phyloP scores from a whole-genome alignment of 108 stramenopile species.

The Nitzschia sp. region DNA sequence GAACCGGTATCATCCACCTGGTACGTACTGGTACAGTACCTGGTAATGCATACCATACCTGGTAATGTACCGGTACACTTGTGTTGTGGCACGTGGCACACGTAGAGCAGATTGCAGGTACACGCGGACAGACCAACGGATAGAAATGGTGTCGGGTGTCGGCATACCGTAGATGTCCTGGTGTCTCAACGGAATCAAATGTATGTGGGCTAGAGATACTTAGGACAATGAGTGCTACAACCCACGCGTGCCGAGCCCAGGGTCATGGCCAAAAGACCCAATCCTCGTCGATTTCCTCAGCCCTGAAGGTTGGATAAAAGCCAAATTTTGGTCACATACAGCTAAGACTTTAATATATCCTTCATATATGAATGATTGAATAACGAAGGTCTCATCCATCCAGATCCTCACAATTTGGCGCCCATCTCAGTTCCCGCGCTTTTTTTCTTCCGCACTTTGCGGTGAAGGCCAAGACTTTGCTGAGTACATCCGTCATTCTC shows the following conservation, averaged over 20 bases:
- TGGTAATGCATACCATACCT: too few relatives aligned
- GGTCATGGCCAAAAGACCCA: constrained; percentile 14
- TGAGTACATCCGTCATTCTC: constrained; percentile 8
- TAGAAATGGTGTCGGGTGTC: too few relatives aligned
- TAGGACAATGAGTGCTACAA: too few relatives aligned
- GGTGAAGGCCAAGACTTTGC: not conserved
- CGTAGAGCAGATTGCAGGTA: too few relatives aligned
- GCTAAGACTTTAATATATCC: not conserved
- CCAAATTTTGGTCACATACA: constrained; percentile 10
- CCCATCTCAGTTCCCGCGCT: constrained; percentile 1
- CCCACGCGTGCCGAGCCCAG: not conserved
- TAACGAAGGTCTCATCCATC: not conserved
- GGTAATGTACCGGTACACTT: too few relatives aligned
- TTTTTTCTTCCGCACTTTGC: not conserved
- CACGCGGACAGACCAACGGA: too few relatives aligned
- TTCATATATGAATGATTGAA: not conserved
- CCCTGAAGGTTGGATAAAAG: not conserved
- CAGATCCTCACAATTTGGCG: constrained; percentile 17
- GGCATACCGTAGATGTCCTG: too few relatives aligned
- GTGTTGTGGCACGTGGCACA: too few relatives aligned
- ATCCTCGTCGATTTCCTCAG: not conserved
- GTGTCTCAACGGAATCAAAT: not conserved
- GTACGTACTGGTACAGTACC: too few relatives aligned
- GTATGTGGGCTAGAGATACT: not conserved
- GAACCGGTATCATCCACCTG: too few relatives aligned